Percentiles rank a stretch among this genome's conserved stretches.
These are phyloP conservation scores for Sporothrix brunneoviolacea DNA, from an alignment of 2,329 filamentous ascomycete genomes.

Conservation along the genomic window DNA sequence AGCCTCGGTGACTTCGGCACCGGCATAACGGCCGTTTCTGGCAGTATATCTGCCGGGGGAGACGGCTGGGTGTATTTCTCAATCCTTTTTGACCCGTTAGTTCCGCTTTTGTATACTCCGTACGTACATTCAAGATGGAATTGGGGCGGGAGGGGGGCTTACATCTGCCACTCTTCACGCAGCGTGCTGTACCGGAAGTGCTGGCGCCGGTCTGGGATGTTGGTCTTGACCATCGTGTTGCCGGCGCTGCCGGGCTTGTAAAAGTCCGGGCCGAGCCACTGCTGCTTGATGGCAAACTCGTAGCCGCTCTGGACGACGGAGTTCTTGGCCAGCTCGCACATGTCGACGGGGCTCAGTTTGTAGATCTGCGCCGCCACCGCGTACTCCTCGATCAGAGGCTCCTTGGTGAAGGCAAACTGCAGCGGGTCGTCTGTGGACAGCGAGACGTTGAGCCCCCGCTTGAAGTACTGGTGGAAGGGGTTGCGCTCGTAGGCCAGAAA, in stretches of 20 bases:
- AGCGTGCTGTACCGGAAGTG: slow-evolving; percentile 85
- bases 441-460: slow-evolving; percentile 88
- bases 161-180: slow-evolving; percentile 78
- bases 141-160: slow-evolving; percentile 32
- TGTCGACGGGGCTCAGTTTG: slow-evolving; percentile 92
- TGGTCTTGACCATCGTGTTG: slow-evolving; percentile 92
- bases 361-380: slow-evolving; percentile 98
- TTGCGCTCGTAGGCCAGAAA: slow-evolving; percentile 97
- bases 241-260: slow-evolving; percentile 71
- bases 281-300: slow-evolving; percentile 78
- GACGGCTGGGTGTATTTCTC: slow-evolving; percentile 33
- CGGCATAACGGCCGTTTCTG: neutral
- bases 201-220: slow-evolving; percentile 87
- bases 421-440: slow-evolving; percentile 94
- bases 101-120: neutral
- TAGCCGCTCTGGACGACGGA: slow-evolving; percentile 94
- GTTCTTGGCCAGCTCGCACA: slow-evolving; percentile 97
- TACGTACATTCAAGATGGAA: neutral
- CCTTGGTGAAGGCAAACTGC: slow-evolving; percentile 97
- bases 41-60: no score
- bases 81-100: slow-evolving; percentile 27
- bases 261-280: slow-evolving; percentile 81
- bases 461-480: slow-evolving; percentile 92
- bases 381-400: slow-evolving; percentile 96
- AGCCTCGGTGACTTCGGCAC: neutral